phyloP scores from a whole-genome alignment of 164 flowering plant genomes.

The Santalum album region DNA sequence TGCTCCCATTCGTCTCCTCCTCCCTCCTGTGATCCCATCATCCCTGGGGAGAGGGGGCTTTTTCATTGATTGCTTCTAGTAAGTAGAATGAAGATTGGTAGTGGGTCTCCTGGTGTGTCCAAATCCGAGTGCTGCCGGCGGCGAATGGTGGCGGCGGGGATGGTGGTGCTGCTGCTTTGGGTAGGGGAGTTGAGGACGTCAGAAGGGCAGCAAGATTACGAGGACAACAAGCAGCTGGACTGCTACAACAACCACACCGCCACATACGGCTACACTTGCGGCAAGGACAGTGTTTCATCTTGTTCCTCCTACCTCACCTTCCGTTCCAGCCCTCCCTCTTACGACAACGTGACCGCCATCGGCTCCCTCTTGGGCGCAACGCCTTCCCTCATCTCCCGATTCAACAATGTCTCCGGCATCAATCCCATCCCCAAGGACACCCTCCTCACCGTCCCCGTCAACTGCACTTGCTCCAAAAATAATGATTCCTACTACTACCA shows the following conservation, averaged over 20 bases:
- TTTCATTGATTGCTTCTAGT: no score
- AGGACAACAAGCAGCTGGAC: constrained; percentile 37
- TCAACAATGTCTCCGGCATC: constrained; percentile 36
- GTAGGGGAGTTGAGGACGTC: background rate
- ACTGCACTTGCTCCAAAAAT: constrained; percentile 68
- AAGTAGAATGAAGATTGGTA: no score
- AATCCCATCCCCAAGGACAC: constrained; percentile 24
- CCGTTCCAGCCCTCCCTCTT: constrained; percentile 44
- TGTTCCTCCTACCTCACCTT: constrained; percentile 64
- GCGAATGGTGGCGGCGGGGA: no score
- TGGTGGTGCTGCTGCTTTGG: no score
- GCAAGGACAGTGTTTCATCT: constrained; percentile 11
- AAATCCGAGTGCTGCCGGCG: no score
- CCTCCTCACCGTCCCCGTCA: constrained; percentile 62
- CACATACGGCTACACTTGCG: constrained; percentile 44
- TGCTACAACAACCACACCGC: constrained; percentile 28
- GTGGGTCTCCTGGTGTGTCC: no score
- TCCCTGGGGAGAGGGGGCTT: no score
- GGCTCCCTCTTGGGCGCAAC: constrained; percentile 42
- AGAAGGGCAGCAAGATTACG: constrained; percentile 40
- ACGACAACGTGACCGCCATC: constrained; percentile 43
- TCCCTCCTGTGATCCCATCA: no score
- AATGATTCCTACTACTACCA: constrained; percentile 45
- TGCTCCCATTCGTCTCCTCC: no score
- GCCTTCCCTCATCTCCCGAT: constrained; percentile 33